These are phyloP conservation scores for Neurospora sp. DNA, from an alignment of 495 filamentous ascomycete genomes.

Conservation along the genomic window DNA sequence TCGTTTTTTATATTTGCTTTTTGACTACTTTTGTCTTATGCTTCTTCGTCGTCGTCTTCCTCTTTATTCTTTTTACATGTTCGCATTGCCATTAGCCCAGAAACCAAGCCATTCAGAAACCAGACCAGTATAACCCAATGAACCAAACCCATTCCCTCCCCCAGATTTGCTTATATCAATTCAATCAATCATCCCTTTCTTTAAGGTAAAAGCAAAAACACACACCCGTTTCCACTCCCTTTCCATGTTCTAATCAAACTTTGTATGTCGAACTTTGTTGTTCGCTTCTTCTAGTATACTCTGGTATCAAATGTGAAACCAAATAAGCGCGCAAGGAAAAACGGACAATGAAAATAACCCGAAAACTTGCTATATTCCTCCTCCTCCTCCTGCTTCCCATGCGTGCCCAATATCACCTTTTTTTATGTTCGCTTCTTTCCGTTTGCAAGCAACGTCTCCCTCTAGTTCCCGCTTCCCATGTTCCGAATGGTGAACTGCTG, in stretches of 20 bases:
- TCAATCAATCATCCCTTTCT: not conserved
- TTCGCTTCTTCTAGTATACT: not conserved
- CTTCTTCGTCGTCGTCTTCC: not conserved
- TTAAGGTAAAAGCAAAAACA: not conserved
- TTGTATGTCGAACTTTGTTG: not conserved
- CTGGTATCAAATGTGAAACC: not conserved
- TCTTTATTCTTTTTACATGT: not conserved
- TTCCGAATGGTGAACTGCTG: not conserved
- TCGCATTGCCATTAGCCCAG: not conserved
- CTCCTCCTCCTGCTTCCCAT: not conserved
- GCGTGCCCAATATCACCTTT: not conserved
- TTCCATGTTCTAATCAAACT: not conserved
- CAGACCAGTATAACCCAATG: not conserved
- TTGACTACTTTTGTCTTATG: not conserved
- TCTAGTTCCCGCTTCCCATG: not conserved
- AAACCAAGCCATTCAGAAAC: not conserved
- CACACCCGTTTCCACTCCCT: not conserved
- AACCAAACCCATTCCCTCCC: not conserved
- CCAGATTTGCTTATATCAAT: not conserved
- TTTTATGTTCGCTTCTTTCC: not conserved
- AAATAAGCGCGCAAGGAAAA: not conserved
- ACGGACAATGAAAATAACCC: not conserved
- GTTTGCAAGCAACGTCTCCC: not conserved
- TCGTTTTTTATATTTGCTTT: not conserved
- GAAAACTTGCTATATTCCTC: not conserved